Conservation (phyloP, 139 green algal species). For the Closterium sp. region DNA sequence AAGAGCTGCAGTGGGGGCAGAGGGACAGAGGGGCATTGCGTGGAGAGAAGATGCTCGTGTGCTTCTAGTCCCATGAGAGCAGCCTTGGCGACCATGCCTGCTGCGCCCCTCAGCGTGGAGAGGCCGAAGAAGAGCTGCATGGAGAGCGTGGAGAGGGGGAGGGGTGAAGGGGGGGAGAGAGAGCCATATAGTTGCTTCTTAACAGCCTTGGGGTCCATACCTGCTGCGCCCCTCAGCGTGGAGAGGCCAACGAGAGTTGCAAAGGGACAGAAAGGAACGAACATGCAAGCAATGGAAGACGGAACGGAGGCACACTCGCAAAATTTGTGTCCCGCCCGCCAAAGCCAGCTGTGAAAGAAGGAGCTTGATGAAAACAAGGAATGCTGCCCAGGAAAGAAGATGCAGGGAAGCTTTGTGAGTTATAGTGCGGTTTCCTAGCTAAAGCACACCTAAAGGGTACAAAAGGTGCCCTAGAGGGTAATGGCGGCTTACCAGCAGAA, state of each 20-base stretch:
- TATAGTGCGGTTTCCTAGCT: too few relatives aligned
- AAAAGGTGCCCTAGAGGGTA: too few relatives aligned
- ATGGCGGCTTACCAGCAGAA: neutral
- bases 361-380: too few relatives aligned
- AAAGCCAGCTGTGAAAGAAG: too few relatives aligned
- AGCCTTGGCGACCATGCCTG: neutral
- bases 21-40: constrained; percentile 6
- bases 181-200: neutral
- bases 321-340: too few relatives aligned
- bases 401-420: too few relatives aligned
- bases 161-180: neutral
- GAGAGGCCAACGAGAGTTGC: constrained; percentile 34
- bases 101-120: constrained; percentile 27
- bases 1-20: constrained; percentile 13
- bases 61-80: neutral
- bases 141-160: constrained; percentile 5
- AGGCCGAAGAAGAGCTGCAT: constrained; percentile 33
- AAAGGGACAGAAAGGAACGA: neutral
- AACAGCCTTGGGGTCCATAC: constrained; percentile 1
- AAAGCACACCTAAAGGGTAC: too few relatives aligned
- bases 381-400: too few relatives aligned
- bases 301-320: too few relatives aligned
- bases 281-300: neutral
- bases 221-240: constrained; percentile 25
- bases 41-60: too few relatives aligned